Conservation (phyloP, 495 filamentous ascomycete species). For the Annulohypoxylon stygium region DNA sequence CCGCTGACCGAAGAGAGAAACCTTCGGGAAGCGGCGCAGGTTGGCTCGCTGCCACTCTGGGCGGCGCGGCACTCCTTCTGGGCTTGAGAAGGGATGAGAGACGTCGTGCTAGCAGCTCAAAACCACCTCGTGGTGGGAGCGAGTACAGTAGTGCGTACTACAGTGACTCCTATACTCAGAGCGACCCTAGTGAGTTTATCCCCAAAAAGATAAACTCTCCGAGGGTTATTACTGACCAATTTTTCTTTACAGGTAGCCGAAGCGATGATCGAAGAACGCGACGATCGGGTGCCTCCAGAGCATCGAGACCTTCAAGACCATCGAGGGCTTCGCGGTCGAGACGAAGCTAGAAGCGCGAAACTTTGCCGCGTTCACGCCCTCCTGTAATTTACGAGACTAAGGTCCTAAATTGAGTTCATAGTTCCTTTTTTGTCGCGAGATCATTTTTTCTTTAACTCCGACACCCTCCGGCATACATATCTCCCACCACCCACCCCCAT, state of each 20-base stretch:
- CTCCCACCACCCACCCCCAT: conserved; percentile 11
- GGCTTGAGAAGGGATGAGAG: conserved; percentile 79
- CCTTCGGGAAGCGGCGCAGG: conserved; percentile 59
- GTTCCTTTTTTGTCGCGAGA: conserved; percentile 20
- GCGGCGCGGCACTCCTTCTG: conserved; percentile 75
- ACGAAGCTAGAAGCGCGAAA: conserved; percentile 10
- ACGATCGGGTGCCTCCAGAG: conserved; percentile 47
- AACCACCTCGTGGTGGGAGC: conserved; percentile 58
- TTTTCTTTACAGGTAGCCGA: conserved; percentile 58
- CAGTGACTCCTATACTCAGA: conserved; percentile 59
- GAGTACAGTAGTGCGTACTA: conserved; percentile 63
- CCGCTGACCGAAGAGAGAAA: conserved; percentile 67
- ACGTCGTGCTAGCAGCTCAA: conserved; percentile 56
- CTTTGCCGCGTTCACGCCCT: not conserved
- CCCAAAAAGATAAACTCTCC: conserved; percentile 46
- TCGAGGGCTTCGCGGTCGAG: conserved; percentile 44
- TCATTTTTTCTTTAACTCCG: conserved; percentile 10
- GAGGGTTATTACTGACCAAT: conserved; percentile 49
- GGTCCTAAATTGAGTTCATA: conserved; percentile 34
- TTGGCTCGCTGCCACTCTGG: conserved; percentile 65
- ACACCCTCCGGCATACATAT: conserved; percentile 33
- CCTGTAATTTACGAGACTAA: conserved; percentile 39
- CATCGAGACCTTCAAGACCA: conserved; percentile 39
- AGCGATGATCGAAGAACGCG: conserved; percentile 58
- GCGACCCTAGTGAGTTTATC: conserved; percentile 63